Percentiles rank a stretch among this genome's conserved stretches.
Evolutionary conservation across 306 rosid genomes (phyloP).

Genomic region (Dalbergia oliveri): DNA sequence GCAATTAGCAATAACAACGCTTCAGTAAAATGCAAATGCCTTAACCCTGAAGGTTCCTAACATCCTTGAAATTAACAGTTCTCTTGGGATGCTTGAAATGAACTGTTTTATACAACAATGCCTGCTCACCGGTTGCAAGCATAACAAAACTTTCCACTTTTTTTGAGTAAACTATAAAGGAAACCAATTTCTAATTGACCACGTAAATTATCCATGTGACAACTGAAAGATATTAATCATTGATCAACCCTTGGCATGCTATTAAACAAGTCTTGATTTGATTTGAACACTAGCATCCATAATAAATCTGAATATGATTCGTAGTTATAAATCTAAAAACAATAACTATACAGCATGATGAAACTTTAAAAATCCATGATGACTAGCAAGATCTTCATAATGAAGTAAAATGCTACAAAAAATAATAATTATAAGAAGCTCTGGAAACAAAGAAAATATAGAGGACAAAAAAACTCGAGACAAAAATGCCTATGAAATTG

Average conservation of each 20-base stretch:
- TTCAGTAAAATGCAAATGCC: no score
- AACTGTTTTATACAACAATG: neutral
- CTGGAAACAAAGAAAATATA: neutral
- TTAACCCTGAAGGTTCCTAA: no score
- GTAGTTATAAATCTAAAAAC: constrained; percentile 39
- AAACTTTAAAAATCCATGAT: constrained; percentile 8
- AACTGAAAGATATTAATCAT: constrained; percentile 8
- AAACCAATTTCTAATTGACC: no score
- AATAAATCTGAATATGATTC: constrained; percentile 42
- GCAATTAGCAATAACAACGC: neutral
- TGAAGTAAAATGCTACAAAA: constrained; percentile 38
- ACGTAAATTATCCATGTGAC: neutral
- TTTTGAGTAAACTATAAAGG: no score
- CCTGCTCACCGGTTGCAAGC: no score
- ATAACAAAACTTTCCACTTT: no score
- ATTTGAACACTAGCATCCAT: constrained; percentile 2
- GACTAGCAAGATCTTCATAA: constrained; percentile 38
- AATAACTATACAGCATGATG: constrained; percentile 53
- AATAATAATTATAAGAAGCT: constrained; percentile 29
- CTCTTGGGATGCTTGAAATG: no score
- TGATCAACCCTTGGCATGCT: neutral
- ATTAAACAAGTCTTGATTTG: neutral
- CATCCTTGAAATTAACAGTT: no score
- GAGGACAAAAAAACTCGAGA: constrained; percentile 27
- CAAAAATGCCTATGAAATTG: constrained; percentile 48